phyloP scores from a whole-genome alignment of 441 rosid species.

The Adansonia grandidieri region DNA sequence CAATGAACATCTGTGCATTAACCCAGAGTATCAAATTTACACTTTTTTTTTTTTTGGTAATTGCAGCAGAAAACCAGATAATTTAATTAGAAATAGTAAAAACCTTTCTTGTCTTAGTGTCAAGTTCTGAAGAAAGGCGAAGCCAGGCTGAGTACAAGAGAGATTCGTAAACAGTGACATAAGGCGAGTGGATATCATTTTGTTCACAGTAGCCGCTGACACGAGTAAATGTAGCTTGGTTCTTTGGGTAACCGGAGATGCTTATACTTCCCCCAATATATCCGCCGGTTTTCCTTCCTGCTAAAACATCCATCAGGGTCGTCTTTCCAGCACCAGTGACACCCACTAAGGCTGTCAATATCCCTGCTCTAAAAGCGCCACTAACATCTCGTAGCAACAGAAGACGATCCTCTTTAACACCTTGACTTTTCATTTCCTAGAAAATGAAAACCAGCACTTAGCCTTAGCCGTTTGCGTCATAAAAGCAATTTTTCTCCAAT shows the following conservation, averaged over 20 bases:
- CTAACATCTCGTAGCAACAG: constrained; percentile 47
- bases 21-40: background rate
- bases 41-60: background rate
- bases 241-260: constrained; percentile 83
- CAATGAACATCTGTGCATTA: constrained; percentile 66
- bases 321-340: constrained; percentile 97
- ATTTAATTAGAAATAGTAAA: background rate
- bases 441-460: constrained; percentile 17
- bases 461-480: constrained; percentile 10
- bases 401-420: constrained; percentile 64
- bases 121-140: constrained; percentile 70
- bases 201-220: constrained; percentile 90
- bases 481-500: background rate
- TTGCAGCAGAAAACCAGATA: background rate
- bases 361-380: constrained; percentile 61
- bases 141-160: constrained; percentile 86
- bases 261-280: constrained; percentile 68
- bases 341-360: constrained; percentile 82
- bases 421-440: constrained; percentile 84
- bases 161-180: constrained; percentile 72
- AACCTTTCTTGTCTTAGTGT: constrained; percentile 57
- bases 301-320: constrained; percentile 91
- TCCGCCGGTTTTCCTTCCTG: constrained; percentile 91
- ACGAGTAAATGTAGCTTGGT: constrained; percentile 86
- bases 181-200: constrained; percentile 33